phyloP scores from a whole-genome alignment of 208 protist species.

The Crithidia thermophila region DNA sequence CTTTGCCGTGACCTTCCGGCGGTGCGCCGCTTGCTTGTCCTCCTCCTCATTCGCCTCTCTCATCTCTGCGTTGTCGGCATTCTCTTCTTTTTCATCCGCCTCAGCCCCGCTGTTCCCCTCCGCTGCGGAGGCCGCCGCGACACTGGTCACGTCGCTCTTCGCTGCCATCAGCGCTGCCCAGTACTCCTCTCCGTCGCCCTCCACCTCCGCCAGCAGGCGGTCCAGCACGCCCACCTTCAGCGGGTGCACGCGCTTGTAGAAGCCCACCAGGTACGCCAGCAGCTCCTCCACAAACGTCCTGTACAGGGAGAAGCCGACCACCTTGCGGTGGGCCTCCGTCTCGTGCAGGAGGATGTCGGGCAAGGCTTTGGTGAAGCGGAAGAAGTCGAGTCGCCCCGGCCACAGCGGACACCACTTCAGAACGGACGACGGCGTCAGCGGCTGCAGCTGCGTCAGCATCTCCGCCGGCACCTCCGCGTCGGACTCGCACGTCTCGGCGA shows the following conservation, averaged over 20 bases:
- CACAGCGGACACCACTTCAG: constrained; percentile 30
- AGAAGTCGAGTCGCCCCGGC: constrained; percentile 68
- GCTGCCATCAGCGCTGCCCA: constrained; percentile 64
- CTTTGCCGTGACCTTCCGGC: neutral
- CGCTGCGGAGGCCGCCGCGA: constrained; percentile 28
- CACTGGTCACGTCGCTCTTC: constrained; percentile 34
- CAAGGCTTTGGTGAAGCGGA: constrained; percentile 62
- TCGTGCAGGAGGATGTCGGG: constrained; percentile 49
- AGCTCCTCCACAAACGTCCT: constrained; percentile 55
- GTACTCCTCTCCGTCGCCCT: constrained; percentile 64
- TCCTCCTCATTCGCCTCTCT: neutral
- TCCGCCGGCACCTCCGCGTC: neutral
- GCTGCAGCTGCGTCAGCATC: constrained; percentile 2
- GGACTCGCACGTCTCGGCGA: constrained; percentile 28
- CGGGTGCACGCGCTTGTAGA: constrained; percentile 61
- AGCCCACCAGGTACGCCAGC: constrained; percentile 58
- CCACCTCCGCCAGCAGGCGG: constrained; percentile 52
- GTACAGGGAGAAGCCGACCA: constrained; percentile 73
- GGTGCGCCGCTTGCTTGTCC: neutral
- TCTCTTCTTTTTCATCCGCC: constrained; percentile 5
- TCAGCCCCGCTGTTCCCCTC: constrained; percentile 21
- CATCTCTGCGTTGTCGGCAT: neutral
- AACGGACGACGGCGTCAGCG: constrained; percentile 18
- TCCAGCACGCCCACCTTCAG: constrained; percentile 49
- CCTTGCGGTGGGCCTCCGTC: constrained; percentile 67